Base-by-base conservation (phyloP, 75 land plant species). In the Azolla pinnata region DNA sequence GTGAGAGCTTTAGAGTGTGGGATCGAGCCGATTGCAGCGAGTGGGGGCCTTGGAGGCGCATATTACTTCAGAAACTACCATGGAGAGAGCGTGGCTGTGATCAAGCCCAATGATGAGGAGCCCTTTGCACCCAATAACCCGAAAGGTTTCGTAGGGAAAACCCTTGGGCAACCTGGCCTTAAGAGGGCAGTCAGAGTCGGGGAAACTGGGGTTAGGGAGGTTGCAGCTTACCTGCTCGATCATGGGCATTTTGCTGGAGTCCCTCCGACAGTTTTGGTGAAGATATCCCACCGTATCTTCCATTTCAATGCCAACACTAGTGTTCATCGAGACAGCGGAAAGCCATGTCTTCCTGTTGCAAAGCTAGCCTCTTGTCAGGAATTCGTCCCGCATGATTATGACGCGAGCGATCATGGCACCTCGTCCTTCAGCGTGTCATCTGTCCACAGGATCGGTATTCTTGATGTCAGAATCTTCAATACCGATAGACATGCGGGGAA, bases 91-190 rank as follows among this genome's bases (percentile, higher is more conserved):
- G 63, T 85, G 62, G 92, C 92, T 14, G 85, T 88, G 60, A 79
- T 88, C 42, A 88, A 88, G 40, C 92, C 92, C 16, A 88, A 89
- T 4, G 92, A 88, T 66, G 92, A 88, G 56, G 92, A 88, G 50
- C 92, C 92, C 2, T 88, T 85, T 72, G 92, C 92, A 1, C 92
- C 92, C 40, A 88, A 88, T 56, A 88, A 88, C 47, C 92, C 92
- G 1, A 88, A 88, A 58, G 92, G 92, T 0, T 88, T 85, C 62
- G 75, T 82, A 25, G 92, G 92, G 4, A 81, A 77, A 59, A 69
- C 74, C 4, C 78, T 87, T 29, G 92, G 92, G 17, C 84, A 81
- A 53, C 92, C 92, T 4, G 92, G 92, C 8, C 57, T 87, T 18
- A 87, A 87, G 40, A 62, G 83, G 2, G 79, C 89, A 1, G 81